Evolutionary conservation across 164 flowering plant species (phyloP).

Genomic region (Akebia trifoliata): DNA sequence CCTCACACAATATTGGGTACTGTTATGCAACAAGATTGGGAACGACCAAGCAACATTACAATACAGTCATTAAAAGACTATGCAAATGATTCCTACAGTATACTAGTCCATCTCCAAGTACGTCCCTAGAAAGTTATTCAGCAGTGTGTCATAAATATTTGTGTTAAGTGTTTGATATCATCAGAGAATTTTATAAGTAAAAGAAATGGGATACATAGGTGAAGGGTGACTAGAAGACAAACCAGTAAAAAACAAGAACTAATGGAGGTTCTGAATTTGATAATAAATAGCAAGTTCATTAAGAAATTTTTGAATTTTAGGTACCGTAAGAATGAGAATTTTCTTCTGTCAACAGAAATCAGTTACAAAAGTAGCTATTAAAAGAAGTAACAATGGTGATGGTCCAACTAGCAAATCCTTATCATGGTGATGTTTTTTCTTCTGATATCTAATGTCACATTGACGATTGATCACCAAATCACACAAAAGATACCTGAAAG

Average conservation of each 20-base stretch:
- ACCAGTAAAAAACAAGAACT: too few relatives aligned
- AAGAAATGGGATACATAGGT: too few relatives aligned
- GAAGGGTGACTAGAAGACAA: too few relatives aligned
- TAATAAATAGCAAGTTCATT: too few relatives aligned
- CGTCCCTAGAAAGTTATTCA: not conserved
- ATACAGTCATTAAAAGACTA: too few relatives aligned
- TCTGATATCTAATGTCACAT: not conserved
- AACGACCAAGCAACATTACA: not conserved
- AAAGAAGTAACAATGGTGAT: not conserved
- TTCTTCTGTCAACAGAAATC: not conserved
- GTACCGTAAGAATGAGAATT: not conserved
- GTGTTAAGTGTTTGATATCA: not conserved
- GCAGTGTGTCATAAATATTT: not conserved
- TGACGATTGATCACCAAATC: not conserved
- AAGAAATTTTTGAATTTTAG: not conserved
- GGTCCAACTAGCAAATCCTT: not conserved
- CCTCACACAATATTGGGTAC: not conserved
- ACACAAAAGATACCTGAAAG: slow-evolving; percentile 53
- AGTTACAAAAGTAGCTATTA: not conserved
- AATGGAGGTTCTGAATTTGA: too few relatives aligned
- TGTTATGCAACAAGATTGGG: not conserved
- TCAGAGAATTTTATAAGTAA: too few relatives aligned
- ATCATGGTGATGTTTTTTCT: too few relatives aligned
- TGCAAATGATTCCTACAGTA: too few relatives aligned
- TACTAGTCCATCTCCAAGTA: not conserved